Evolutionary conservation across 1,284 basidiomycete species (phyloP).

Genomic region (Thecaphora frezii): DNA sequence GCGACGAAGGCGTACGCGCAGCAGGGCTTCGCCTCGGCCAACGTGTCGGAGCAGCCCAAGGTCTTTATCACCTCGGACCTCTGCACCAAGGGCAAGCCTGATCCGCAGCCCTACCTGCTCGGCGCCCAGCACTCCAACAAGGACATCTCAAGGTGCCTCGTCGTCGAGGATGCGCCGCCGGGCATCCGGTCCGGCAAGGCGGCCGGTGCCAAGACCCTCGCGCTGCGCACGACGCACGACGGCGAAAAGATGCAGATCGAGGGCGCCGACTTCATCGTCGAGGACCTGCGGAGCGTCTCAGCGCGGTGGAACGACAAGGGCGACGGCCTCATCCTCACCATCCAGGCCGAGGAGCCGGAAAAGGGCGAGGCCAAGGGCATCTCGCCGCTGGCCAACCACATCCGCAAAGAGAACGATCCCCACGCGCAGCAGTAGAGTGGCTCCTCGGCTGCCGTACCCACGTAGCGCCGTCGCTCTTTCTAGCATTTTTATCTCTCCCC

Average conservation of each 20-base stretch:
- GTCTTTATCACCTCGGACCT: slow-evolving; percentile 54
- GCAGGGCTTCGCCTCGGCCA: slow-evolving; percentile 45
- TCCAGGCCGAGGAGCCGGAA: slow-evolving; percentile 41
- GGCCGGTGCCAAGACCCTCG: slow-evolving; percentile 53
- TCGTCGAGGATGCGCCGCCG: slow-evolving; percentile 57
- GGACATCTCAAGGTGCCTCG: slow-evolving; percentile 47
- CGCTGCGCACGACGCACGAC: slow-evolving; percentile 50
- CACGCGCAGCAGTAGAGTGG: too few relatives aligned
- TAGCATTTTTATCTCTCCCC: too few relatives aligned
- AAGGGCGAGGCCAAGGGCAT: slow-evolving; percentile 31
- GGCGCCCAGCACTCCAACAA: slow-evolving; percentile 40
- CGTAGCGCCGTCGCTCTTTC: too few relatives aligned
- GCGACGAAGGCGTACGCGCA: slow-evolving; percentile 55
- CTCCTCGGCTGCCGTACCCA: too few relatives aligned
- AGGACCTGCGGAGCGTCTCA: slow-evolving; percentile 46
- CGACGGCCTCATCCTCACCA: slow-evolving; percentile 34
- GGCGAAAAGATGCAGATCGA: slow-evolving; percentile 45
- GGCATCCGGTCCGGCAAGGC: slow-evolving; percentile 48
- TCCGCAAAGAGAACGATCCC: slow-evolving; percentile 25
- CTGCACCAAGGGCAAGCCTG: slow-evolving; percentile 51
- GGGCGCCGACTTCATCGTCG: slow-evolving; percentile 51
- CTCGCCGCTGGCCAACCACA: slow-evolving; percentile 19
- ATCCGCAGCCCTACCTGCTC: slow-evolving; percentile 54
- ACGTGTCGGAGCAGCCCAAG: slow-evolving; percentile 25
- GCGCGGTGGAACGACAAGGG: slow-evolving; percentile 50